Percentiles rank a stretch among this genome's conserved stretches.
Conservation (phyloP, 768 basidiomycete genomes). For the Lactarius pseudohatsudake region DNA sequence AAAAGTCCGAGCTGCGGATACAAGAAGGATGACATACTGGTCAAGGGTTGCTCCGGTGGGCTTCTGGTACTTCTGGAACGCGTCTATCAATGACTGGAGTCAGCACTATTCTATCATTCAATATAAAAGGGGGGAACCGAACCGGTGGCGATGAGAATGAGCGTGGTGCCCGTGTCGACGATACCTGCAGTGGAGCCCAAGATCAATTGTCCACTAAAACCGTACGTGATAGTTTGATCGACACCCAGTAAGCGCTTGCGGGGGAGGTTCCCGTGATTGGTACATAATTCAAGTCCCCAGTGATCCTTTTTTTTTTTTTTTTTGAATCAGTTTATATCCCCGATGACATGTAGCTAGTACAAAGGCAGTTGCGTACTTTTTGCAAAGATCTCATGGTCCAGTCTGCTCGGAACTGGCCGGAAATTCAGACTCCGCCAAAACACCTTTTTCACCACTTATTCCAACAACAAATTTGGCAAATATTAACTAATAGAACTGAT, state of each 20-base stretch:
- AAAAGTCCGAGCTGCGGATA: not conserved
- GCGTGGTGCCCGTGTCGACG: conserved; percentile 55
- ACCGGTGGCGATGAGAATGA: conserved; percentile 52
- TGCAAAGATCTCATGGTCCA: no score
- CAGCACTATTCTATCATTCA: not conserved
- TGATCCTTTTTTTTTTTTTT: conserved; percentile 36
- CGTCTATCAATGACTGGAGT: conserved; percentile 36
- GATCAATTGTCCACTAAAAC: conserved; percentile 34
- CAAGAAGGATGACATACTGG: conserved; percentile 35
- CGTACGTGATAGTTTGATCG: conserved; percentile 44
- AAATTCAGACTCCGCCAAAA: no score
- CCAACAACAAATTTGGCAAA: no score
- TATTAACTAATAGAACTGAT: no score
- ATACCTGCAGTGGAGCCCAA: conserved; percentile 44
- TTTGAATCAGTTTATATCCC: no score
- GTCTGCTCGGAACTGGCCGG: no score
- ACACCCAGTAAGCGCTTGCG: conserved; percentile 51
- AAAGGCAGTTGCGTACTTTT: no score
- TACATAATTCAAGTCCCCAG: conserved; percentile 39
- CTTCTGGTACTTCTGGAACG: conserved; percentile 53
- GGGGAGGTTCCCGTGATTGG: conserved; percentile 48
- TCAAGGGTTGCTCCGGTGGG: conserved; percentile 56
- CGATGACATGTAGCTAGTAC: no score
- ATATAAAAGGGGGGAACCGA: not conserved
- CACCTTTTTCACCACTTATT: no score